These are phyloP conservation scores for Allomyces macrogynus DNA, from an alignment of 192 early-diverging fungal species.

Conservation along the genomic window DNA sequence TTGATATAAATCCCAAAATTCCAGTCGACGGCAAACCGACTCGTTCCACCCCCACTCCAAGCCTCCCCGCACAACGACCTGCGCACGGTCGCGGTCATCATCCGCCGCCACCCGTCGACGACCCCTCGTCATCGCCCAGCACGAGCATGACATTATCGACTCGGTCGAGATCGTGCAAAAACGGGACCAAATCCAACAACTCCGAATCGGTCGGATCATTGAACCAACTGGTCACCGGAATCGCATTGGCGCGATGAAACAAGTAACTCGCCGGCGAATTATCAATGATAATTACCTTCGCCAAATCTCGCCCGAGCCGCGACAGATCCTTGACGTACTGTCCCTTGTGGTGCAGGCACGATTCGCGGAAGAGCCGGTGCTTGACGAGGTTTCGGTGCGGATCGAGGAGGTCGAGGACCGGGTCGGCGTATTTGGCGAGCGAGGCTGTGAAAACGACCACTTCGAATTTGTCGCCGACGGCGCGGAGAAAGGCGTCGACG, in stretches of 20 bases:
- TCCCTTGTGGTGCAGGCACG: slow-evolving; percentile 82
- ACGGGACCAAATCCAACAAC: slow-evolving; percentile 79
- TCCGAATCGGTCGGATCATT: slow-evolving; percentile 95
- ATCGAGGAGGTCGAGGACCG: slow-evolving; percentile 88
- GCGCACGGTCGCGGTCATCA: no score
- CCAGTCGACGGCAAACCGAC: no score
- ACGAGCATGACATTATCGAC: slow-evolving; percentile 75
- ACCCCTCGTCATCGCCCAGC: slow-evolving; percentile 24
- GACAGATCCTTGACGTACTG: slow-evolving; percentile 95
- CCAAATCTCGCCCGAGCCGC: slow-evolving; percentile 67
- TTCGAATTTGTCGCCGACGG: slow-evolving; percentile 73
- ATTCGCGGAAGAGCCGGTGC: slow-evolving; percentile 87
- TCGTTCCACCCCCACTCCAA: no score
- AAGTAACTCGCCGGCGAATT: slow-evolving; percentile 88
- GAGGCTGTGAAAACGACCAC: slow-evolving; percentile 90
- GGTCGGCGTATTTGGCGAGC: slow-evolving; percentile 93
- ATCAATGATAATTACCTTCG: slow-evolving; percentile 76
- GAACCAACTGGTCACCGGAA: slow-evolving; percentile 90
- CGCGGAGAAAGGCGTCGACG: slow-evolving; percentile 72
- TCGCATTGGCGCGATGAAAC: slow-evolving; percentile 89
- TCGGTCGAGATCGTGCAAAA: slow-evolving; percentile 71
- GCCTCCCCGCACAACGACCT: no score
- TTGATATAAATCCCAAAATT: no score
- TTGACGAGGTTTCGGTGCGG: slow-evolving; percentile 52
- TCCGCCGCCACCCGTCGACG: no score